A percentile compares a stretch with the other conserved stretches of the same genome.
phyloP scores from a whole-genome alignment of 345 rosid species.

The Acer campestre region DNA sequence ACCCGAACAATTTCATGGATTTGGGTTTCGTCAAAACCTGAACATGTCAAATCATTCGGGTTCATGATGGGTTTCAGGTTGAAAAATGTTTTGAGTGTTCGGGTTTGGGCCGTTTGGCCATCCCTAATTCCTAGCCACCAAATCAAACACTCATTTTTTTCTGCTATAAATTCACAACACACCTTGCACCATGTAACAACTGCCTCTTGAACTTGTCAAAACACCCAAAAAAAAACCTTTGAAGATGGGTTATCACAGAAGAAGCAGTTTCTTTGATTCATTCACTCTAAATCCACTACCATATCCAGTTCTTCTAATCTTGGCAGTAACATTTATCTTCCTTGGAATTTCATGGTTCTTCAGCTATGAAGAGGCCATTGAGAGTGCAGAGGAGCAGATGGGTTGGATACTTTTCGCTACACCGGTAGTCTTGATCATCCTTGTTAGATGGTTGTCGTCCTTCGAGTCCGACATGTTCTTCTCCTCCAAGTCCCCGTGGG shows the following conservation, averaged over 20 bases:
- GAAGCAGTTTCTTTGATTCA: slow-evolving; percentile 62
- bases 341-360: slow-evolving; percentile 68
- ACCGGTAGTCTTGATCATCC: slow-evolving; percentile 53
- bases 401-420: slow-evolving; percentile 60
- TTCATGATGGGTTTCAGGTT: no score
- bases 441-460: slow-evolving; percentile 70
- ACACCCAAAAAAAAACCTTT: neutral
- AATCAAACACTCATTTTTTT: neutral
- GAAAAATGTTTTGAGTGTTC: no score
- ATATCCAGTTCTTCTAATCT: slow-evolving; percentile 73
- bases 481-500: slow-evolving; percentile 50
- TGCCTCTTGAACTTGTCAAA: slow-evolving; percentile 9
- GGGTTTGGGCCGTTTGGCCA: no score
- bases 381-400: slow-evolving; percentile 51
- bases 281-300: slow-evolving; percentile 84
- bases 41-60: no score
- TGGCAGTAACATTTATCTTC: slow-evolving; percentile 59
- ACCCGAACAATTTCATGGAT: no score
- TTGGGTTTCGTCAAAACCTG: no score
- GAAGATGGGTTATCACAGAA: slow-evolving; percentile 39
- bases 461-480: slow-evolving; percentile 56
- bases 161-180: slow-evolving; percentile 15
- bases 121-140: neutral
- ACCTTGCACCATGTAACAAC: neutral
- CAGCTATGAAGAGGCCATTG: slow-evolving; percentile 60